These are phyloP conservation scores for Marvania coccoides DNA, from an alignment of 139 green algal species.

Conservation along the genomic window DNA sequence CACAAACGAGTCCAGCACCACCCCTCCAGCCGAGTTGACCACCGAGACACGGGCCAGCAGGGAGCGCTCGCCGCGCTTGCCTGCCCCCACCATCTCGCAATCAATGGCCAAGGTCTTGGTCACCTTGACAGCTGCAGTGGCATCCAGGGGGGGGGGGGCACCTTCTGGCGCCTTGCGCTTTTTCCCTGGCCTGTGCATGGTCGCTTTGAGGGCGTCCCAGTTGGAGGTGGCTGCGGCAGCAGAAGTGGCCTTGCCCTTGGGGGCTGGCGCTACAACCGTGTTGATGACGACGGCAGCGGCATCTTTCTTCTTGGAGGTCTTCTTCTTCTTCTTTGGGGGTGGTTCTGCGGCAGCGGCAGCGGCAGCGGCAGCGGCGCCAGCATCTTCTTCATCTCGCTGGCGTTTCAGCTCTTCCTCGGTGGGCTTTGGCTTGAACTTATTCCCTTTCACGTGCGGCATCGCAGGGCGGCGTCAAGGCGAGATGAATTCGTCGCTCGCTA, in stretches of 20 bases:
- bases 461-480: too few species aligned
- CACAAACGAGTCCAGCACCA: conserved; percentile 74
- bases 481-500: too few species aligned
- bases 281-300: too few species aligned
- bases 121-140: neutral
- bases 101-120: conserved; percentile 73
- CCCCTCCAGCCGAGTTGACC: conserved; percentile 68
- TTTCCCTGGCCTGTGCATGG: neutral
- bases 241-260: neutral
- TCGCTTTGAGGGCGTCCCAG: conserved; percentile 24
- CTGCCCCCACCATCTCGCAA: conserved; percentile 96
- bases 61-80: conserved; percentile 39
- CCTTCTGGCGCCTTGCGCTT: neutral
- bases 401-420: too few species aligned
- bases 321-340: neutral
- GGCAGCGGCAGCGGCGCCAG: too few species aligned
- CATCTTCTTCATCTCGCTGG: too few species aligned
- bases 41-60: conserved; percentile 63
- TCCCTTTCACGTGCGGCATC: conserved; percentile 1
- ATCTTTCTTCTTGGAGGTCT: neutral
- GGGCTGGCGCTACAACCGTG: neutral
- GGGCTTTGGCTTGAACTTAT: conserved; percentile 4
- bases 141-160: neutral
- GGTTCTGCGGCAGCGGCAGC: neutral
- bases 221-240: conserved; percentile 3